A percentile compares a stretch with the other conserved stretches of the same genome.
Evolutionary conservation across 306 rosid genomes (phyloP).

Genomic region (Carpinus fangiana): DNA sequence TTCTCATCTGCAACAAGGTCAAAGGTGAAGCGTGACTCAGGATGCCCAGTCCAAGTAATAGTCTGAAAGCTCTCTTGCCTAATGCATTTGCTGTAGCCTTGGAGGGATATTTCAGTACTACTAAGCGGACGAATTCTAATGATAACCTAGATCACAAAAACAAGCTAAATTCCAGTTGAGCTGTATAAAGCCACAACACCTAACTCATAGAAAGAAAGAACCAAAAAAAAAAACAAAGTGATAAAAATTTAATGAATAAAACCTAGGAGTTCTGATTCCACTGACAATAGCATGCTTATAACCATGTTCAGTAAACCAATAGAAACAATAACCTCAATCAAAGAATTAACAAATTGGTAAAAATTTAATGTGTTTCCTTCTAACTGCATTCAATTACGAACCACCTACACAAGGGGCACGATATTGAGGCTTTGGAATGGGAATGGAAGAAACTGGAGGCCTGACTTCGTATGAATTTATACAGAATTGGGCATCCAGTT

Average conservation of each 20-base stretch:
- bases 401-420: not conserved
- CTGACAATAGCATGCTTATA: not conserved
- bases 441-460: not conserved
- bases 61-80: conserved; percentile 83
- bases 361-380: not conserved
- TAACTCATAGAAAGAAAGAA: too few relatives aligned
- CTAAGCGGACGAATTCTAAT: conserved; percentile 94
- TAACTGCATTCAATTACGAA: not conserved
- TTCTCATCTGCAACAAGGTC: conserved; percentile 95
- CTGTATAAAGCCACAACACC: conserved; percentile 2
- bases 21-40: conserved; percentile 90
- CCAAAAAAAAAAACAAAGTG: too few relatives aligned
- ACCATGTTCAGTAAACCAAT: not conserved
- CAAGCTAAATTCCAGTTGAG: conserved; percentile 12
- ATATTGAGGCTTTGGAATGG: not conserved
- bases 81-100: conserved; percentile 80
- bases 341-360: not conserved
- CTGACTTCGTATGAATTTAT: not conserved
- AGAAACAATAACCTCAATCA: not conserved
- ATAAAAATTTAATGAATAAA: not conserved
- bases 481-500: not conserved
- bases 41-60: conserved; percentile 89
- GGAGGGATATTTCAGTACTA: conserved; percentile 72
- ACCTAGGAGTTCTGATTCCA: not conserved
- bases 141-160: conserved; percentile 62